These are phyloP conservation scores for Daldinia eschscholtzii DNA, from an alignment of 2,329 filamentous ascomycete species.

Conservation along the genomic window DNA sequence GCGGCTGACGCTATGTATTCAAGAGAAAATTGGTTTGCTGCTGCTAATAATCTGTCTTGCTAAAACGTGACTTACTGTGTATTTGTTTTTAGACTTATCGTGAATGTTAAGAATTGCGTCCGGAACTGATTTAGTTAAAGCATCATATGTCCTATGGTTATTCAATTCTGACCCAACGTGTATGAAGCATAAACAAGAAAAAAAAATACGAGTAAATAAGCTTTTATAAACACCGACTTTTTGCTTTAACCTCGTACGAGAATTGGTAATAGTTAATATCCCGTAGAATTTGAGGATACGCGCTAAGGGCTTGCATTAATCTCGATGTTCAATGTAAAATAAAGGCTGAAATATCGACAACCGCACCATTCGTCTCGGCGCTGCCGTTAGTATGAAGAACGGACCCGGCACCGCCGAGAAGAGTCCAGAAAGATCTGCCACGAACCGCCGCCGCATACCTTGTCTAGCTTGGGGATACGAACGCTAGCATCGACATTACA, in stretches of 20 bases:
- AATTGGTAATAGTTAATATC: not conserved
- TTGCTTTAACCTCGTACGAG: not conserved
- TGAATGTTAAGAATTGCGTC: not conserved
- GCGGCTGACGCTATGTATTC: conserved; percentile 17
- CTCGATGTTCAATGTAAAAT: not conserved
- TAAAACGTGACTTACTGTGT: not conserved
- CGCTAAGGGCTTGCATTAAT: not conserved
- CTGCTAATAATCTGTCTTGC: conserved; percentile 3
- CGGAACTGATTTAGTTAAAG: too few relatives aligned
- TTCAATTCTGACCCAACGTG: conserved; percentile 10
- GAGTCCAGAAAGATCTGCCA: conserved; percentile 15
- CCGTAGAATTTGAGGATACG: not conserved
- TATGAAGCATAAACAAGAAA: not conserved
- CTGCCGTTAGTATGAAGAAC: conserved; percentile 5
- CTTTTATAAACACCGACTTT: too few relatives aligned
- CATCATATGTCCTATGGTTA: conserved; percentile 3
- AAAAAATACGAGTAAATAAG: too few relatives aligned
- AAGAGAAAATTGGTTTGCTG: conserved; percentile 19
- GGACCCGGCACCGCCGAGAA: conserved; percentile 27
- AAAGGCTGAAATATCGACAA: not conserved
- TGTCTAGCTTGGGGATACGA: not conserved
- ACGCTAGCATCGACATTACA: too few relatives aligned
- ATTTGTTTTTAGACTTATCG: conserved; percentile 1
- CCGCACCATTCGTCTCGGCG: conserved; percentile 13
- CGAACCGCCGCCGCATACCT: not conserved